Percentiles rank a stretch among this genome's conserved stretches.
phyloP scores from a whole-genome alignment of 1,139 yeast genomes.

The Diutina rugosa region DNA sequence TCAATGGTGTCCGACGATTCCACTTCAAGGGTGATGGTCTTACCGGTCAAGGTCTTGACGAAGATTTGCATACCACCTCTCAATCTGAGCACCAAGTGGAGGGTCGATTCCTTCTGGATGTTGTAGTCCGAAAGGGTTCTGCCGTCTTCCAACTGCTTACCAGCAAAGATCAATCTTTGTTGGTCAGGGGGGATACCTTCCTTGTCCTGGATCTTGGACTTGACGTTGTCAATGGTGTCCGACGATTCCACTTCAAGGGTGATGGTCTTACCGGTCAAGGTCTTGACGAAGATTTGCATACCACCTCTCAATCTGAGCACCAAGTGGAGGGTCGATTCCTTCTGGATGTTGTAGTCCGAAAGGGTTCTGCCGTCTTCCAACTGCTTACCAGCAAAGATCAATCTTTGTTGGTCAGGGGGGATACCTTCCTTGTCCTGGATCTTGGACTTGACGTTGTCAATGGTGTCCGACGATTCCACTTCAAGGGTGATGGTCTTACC shows the following conservation, averaged over 20 bases:
- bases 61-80: conserved; percentile 40
- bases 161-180: conserved; percentile 87
- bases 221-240: conserved; percentile 90
- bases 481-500: conserved; percentile 10
- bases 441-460: conserved; percentile 9
- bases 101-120: conserved; percentile 60
- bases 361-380: conserved; percentile 11
- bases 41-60: conserved; percentile 69
- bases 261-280: conserved; percentile 68
- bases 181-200: conserved; percentile 95
- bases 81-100: conserved; percentile 79
- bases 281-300: conserved; percentile 71
- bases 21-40: conserved; percentile 85
- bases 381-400: conserved; percentile 10
- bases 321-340: conserved; percentile 24
- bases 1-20: conserved; percentile 92
- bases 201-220: conserved; percentile 88
- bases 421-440: conserved; percentile 10
- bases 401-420: conserved; percentile 10
- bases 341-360: conserved; percentile 10
- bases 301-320: conserved; percentile 57
- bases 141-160: conserved; percentile 84
- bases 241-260: conserved; percentile 92
- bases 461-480: conserved; percentile 9
- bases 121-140: conserved; percentile 55